Conservation (phyloP, 73 alveolate species). For the Blepharisma stoltei region DNA sequence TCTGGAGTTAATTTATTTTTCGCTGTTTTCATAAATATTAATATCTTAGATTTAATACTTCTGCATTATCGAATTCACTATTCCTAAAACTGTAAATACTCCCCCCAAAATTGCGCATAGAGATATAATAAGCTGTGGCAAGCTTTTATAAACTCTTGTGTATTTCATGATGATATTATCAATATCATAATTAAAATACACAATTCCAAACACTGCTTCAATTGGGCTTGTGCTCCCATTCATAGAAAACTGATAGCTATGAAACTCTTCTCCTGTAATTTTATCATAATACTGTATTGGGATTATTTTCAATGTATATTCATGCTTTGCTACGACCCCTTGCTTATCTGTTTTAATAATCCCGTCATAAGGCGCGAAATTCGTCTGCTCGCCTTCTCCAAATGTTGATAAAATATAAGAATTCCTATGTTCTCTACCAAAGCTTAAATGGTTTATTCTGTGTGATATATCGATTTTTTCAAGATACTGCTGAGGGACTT, state of each 20-base stretch:
- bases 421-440: conserved; percentile 3
- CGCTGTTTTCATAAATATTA: too few species aligned
- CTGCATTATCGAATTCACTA: conserved; percentile 48
- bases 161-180: conserved; percentile 71
- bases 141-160: conserved; percentile 50
- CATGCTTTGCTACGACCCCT: neutral
- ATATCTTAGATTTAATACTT: too few species aligned
- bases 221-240: conserved; percentile 41
- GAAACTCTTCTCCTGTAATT: conserved; percentile 26
- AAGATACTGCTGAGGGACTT: neutral
- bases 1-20: too few species aligned
- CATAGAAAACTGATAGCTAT: conserved; percentile 64
- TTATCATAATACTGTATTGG: conserved; percentile 42
- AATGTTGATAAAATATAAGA: neutral
- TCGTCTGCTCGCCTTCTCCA: neutral
- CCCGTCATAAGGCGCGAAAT: neutral
- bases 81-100: conserved; percentile 70
- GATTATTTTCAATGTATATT: neutral
- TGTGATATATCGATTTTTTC: neutral
- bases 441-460: neutral
- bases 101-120: conserved; percentile 90
- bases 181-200: conserved; percentile 64
- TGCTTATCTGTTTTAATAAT: neutral
- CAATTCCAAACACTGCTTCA: conserved; percentile 42
- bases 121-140: conserved; percentile 62